A percentile compares a stretch with the other conserved stretches of the same genome.
phyloP scores from a whole-genome alignment of 768 basidiomycete genomes.

The Lactifluus volemus region DNA sequence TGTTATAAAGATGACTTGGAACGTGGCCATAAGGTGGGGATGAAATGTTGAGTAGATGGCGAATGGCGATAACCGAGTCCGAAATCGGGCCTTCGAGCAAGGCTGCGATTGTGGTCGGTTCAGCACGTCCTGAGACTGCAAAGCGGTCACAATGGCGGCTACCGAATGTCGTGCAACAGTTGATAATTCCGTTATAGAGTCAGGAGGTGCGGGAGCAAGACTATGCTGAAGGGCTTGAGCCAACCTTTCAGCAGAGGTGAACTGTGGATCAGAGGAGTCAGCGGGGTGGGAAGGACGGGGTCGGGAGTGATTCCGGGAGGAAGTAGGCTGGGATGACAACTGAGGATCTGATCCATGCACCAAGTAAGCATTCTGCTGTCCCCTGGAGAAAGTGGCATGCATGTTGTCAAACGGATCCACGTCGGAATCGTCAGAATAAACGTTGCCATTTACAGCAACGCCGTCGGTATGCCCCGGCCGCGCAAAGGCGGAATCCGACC shows the following conservation, averaged over 20 bases:
- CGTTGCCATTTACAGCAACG: slow-evolving; percentile 42
- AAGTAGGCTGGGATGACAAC: neutral
- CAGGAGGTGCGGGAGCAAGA: slow-evolving; percentile 48
- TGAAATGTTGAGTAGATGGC: slow-evolving; percentile 66
- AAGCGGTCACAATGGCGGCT: slow-evolving; percentile 50
- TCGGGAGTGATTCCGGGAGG: neutral
- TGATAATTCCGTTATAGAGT: slow-evolving; percentile 53
- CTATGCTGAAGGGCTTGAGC: slow-evolving; percentile 57
- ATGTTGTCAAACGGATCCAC: slow-evolving; percentile 41
- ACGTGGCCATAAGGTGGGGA: slow-evolving; percentile 54
- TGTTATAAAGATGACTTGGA: slow-evolving; percentile 28
- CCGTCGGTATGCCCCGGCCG: slow-evolving; percentile 26
- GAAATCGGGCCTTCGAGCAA: slow-evolving; percentile 57
- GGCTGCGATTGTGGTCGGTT: slow-evolving; percentile 47
- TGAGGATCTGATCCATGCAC: neutral
- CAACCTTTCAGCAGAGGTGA: slow-evolving; percentile 59
- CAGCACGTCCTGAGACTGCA: slow-evolving; percentile 37
- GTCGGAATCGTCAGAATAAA: slow-evolving; percentile 76
- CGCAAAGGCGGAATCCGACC: slow-evolving; percentile 29
- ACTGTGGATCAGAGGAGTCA: slow-evolving; percentile 28
- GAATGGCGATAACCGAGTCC: slow-evolving; percentile 59
- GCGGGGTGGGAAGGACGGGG: neutral
- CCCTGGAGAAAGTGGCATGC: slow-evolving; percentile 15
- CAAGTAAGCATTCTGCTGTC: neutral
- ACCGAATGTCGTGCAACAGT: slow-evolving; percentile 51